Base-by-base conservation (phyloP, 2,329 filamentous ascomycete species). In the Aureobasidium sp. region DNA sequence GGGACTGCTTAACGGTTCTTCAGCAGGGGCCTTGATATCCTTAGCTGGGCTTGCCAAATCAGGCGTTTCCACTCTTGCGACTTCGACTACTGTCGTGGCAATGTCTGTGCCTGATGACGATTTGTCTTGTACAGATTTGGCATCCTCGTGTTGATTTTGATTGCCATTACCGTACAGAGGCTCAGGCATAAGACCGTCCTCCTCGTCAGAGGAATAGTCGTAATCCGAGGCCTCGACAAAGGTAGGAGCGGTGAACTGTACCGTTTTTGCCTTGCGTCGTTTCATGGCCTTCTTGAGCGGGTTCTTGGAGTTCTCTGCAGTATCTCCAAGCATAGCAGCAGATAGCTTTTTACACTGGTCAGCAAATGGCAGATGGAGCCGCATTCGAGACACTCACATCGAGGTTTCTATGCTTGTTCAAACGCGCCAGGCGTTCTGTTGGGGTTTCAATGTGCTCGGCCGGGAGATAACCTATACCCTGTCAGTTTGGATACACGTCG, bases 381-480 rank as follows among this genome's bases (percentile, higher is more conserved):
- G 21, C 34, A 37, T 29, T 42, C 37, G n/a, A 14, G 7, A 62
- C 51, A 72, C 90, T 66, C 83, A 96, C 91, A 78, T 99, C 94
- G 68, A 97, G 92, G 71, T 99, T 99, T 71, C 94, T 85, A 76
- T 99, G 94, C 76, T 99, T 99, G 76, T 99, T 99, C 66, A 97
- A 77, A 66, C 94, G 86, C 49, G 94, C 94, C 64, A 99, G 77
- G 71, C 94, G 84, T 79, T 99, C 94, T 16, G 93, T 97, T 2
- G 94, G 94, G 9, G 94, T 99, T 74, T 99, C 94, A 66, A 99
- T 99, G 73, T 99, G 94, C 74, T 99, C 94, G 53, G 94, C 94
- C 54, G 94, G 94, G 61, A 99, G 80, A 72, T 99, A 99, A 47
- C 93, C 93, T 96, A 64, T 39, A 30, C 55, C 11, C 27, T 58